These are phyloP conservation scores for Betula pendula DNA, from an alignment of 306 rosid species.

Conservation along the genomic window DNA sequence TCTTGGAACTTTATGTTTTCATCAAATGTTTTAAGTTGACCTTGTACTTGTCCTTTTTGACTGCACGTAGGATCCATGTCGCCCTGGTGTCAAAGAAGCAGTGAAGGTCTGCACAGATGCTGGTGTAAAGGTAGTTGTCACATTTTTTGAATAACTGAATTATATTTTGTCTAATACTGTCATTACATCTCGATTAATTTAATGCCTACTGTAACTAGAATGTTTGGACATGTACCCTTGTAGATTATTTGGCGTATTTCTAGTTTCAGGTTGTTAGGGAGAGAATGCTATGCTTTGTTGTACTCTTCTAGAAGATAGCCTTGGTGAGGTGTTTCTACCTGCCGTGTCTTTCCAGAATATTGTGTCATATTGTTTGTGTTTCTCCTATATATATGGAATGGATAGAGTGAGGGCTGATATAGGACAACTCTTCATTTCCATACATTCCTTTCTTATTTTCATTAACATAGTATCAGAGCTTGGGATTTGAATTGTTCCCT, in stretches of 20 bases:
- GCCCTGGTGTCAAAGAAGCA: constrained; percentile 76
- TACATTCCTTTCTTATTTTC: too few relatives aligned
- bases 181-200: neutral
- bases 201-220: neutral
- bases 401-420: neutral
- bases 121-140: constrained; percentile 80
- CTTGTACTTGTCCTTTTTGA: constrained; percentile 12
- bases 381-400: neutral
- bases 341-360: neutral
- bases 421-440: neutral
- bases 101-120: constrained; percentile 71
- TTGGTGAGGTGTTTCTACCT: neutral
- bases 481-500: neutral
- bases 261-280: neutral
- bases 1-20: neutral
- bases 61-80: constrained; percentile 85
- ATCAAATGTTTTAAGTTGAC: constrained; percentile 6
- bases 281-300: neutral
- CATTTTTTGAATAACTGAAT: constrained; percentile 20
- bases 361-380: too few relatives aligned
- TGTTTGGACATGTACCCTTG: neutral
- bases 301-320: neutral
- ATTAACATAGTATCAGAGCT: neutral
- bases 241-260: neutral
- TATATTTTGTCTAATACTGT: neutral